Evolutionary conservation across 805 yeast species (phyloP).

Genomic region (Candida wancherniae): DNA sequence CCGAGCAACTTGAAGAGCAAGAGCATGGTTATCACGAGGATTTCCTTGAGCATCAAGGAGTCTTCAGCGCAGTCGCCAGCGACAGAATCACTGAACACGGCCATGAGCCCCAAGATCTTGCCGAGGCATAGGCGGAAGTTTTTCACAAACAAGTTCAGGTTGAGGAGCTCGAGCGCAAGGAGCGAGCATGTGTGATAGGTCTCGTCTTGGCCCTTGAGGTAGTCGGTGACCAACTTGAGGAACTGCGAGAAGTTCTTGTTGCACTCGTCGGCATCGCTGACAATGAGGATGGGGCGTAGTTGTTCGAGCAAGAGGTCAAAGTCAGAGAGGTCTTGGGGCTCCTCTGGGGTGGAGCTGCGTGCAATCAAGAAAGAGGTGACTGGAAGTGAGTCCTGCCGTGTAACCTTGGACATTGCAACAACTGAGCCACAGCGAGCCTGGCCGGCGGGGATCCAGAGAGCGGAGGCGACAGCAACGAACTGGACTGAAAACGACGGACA

Average conservation of each 20-base stretch:
- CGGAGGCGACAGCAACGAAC: too few relatives aligned
- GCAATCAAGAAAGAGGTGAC: too few relatives aligned
- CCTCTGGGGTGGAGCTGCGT: too few relatives aligned
- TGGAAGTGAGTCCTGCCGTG: too few relatives aligned
- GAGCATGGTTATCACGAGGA: conserved; percentile 30
- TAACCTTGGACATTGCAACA: too few relatives aligned
- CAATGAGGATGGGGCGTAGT: conserved; percentile 23
- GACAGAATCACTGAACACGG: conserved; percentile 21
- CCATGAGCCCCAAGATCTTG: conserved; percentile 31
- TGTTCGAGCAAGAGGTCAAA: conserved; percentile 8
- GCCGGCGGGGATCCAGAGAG: too few relatives aligned
- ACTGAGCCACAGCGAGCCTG: too few relatives aligned
- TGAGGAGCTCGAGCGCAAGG: conserved; percentile 31
- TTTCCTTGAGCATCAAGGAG: conserved; percentile 26
- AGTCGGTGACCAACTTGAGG: conserved; percentile 32
- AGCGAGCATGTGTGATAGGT: conserved; percentile 30
- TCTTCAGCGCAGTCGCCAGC: conserved; percentile 8
- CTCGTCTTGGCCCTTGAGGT: conserved; percentile 16
- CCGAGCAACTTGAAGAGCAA: conserved; percentile 31
- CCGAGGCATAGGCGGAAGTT: conserved; percentile 35
- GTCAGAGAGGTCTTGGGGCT: neutral
- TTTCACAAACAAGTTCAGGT: conserved; percentile 36
- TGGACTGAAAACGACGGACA: too few relatives aligned
- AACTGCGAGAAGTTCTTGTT: conserved; percentile 34
- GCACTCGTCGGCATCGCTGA: conserved; percentile 37